Evolutionary conservation across 805 yeast species (phyloP), one percentile per base, ranked within the genome.

Genomic region (Scheffersomyces lignosus): DNA sequence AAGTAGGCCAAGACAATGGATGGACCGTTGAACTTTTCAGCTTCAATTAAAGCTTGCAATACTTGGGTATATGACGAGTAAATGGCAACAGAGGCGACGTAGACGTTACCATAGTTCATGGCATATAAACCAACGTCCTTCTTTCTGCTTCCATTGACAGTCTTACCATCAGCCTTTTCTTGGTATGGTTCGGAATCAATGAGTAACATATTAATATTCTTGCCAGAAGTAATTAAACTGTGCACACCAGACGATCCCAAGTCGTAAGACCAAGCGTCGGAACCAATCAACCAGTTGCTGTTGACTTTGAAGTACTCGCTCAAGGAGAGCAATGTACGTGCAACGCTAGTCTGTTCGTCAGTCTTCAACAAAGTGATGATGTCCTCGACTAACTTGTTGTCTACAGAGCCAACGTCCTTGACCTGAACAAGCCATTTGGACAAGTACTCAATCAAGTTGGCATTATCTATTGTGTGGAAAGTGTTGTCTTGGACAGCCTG

Each of bases 261-360:
- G 65, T 91, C 98, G 57, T 83, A 89, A 15, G 96, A 77, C 98
- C 98, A 91, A 22, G 93, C 80, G 60, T 91, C 98, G 14, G 96
- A 88, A 22, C 97, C 96, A 38, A 91, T 71, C 41, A 91, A 71
- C 98, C 98, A 91, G 36, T 77, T 70, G 9, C 84, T 70, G 34
- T 70, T 69, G 37, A 71, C 58, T 18, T 52, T 46, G 48, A 86
- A 77, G 39, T 60, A 65, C 5, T 73, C 71, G 39, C 70, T 62
- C 29, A 70, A 57, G 3, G 65, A 59, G 36, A 83, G 61, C 18
- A 88, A 55, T 12, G 70, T 60, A 15, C 62, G 44, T 3, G 81
- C 73, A 26, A 64, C 52, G 3, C 56, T 58, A 12, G 79, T 62
- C 9, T 33, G 16, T 17, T 60, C 52, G 40, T 75, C 75, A 3